phyloP scores from a whole-genome alignment of 1,284 basidiomycete species.

The Paramarasmius palmivorus region DNA sequence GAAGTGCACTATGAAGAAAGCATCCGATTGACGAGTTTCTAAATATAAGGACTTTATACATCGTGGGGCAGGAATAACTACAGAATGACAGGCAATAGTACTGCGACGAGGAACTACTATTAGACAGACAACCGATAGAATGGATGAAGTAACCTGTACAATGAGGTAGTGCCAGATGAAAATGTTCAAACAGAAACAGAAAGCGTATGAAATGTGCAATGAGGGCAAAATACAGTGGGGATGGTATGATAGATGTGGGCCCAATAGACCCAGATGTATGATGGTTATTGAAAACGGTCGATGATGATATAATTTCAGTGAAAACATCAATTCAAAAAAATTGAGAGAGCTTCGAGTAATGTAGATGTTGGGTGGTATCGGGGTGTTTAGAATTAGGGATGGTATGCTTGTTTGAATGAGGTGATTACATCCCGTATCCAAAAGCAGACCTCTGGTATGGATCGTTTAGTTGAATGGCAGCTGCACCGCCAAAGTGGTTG shows the following conservation, averaged over 20 bases:
- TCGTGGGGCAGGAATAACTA: conserved; percentile 53
- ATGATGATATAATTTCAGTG: conserved; percentile 11
- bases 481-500: conserved; percentile 58
- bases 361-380: conserved; percentile 22
- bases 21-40: conserved; percentile 26
- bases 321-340: conserved; percentile 32
- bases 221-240: conserved; percentile 71
- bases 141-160: conserved; percentile 57
- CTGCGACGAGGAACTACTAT: conserved; percentile 54
- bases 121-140: conserved; percentile 52
- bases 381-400: conserved; percentile 20
- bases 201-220: conserved; percentile 39
- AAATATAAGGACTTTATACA: conserved; percentile 49
- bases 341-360: conserved; percentile 29
- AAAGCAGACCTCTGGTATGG: conserved; percentile 74
- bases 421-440: conserved; percentile 73
- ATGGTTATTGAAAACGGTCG: conserved; percentile 17
- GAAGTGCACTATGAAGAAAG: not conserved
- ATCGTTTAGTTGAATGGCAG: conserved; percentile 58
- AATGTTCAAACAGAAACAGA: conserved; percentile 46
- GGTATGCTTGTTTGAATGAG: conserved; percentile 21
- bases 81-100: conserved; percentile 64
- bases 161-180: conserved; percentile 46
- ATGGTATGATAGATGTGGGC: conserved; percentile 44
- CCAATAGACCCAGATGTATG: conserved; percentile 18